Conservation (phyloP, 2,329 filamentous ascomycete species). For the Aspergillus felis region DNA sequence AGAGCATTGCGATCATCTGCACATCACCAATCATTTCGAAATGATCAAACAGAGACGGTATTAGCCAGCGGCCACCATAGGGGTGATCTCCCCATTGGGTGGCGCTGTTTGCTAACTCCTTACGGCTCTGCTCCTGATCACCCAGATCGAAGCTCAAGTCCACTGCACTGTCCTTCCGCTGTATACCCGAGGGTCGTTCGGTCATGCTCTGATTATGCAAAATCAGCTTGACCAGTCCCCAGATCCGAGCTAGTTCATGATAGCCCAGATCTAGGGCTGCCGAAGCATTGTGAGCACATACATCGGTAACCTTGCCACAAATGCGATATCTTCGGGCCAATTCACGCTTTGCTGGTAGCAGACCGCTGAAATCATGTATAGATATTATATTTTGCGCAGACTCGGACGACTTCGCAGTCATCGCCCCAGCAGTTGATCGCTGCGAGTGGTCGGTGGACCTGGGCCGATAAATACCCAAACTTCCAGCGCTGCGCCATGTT, state of each 20-base stretch:
- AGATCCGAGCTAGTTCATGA: slow-evolving; percentile 72
- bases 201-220: slow-evolving; percentile 69
- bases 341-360: slow-evolving; percentile 73
- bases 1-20: slow-evolving; percentile 64
- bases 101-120: slow-evolving; percentile 40
- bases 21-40: slow-evolving; percentile 59
- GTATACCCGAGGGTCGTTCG: slow-evolving; percentile 54
- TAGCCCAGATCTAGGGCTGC: slow-evolving; percentile 70
- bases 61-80: slow-evolving; percentile 53
- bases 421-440: slow-evolving; percentile 53
- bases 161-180: slow-evolving; percentile 30
- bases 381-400: slow-evolving; percentile 66
- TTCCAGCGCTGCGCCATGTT: slow-evolving; percentile 48
- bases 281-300: slow-evolving; percentile 78
- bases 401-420: slow-evolving; percentile 45
- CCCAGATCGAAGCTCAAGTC: slow-evolving; percentile 27
- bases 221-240: slow-evolving; percentile 75
- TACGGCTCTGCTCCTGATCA: slow-evolving; percentile 30
- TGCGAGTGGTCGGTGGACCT: slow-evolving; percentile 47
- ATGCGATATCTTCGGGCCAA: slow-evolving; percentile 78
- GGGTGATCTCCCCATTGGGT: slow-evolving; percentile 57
- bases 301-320: slow-evolving; percentile 73
- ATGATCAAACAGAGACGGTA: slow-evolving; percentile 55
- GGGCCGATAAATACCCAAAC: slow-evolving; percentile 55
- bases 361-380: slow-evolving; percentile 64